These are phyloP conservation scores for Beta macrorhiza DNA, from an alignment of 179 eudicot species.

Conservation along the genomic window DNA sequence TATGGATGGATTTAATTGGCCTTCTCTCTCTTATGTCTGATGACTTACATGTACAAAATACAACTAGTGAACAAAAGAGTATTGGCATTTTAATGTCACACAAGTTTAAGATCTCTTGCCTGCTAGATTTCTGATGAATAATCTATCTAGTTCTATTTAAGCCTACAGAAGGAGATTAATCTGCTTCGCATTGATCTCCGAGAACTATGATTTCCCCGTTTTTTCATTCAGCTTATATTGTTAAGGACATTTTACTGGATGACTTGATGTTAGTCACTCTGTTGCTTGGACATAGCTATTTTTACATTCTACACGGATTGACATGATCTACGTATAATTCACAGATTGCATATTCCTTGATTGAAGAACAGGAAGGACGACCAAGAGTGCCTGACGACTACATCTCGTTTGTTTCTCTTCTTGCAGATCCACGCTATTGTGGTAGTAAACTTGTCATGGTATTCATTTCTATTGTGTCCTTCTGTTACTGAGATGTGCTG, in stretches of 20 bases:
- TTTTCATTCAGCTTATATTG: neutral
- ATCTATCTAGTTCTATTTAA: neutral
- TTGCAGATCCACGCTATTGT: slow-evolving; percentile 92
- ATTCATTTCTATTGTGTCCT: slow-evolving; percentile 37
- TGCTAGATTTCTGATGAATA: neutral
- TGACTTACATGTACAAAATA: neutral
- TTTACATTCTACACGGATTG: slow-evolving; percentile 1
- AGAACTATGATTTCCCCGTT: neutral
- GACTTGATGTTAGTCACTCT: slow-evolving; percentile 2
- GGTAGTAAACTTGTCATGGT: slow-evolving; percentile 55
- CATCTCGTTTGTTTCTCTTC: slow-evolving; percentile 89
- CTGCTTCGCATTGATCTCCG: neutral
- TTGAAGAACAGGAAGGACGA: slow-evolving; percentile 83
- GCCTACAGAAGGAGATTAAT: neutral
- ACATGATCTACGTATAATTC: slow-evolving; percentile 1
- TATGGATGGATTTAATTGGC: neutral
- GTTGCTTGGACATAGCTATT: neutral
- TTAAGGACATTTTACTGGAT: neutral
- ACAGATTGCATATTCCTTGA: slow-evolving; percentile 84
- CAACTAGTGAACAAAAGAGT: neutral
- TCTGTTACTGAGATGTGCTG: slow-evolving; percentile 26
- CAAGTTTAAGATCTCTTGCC: neutral
- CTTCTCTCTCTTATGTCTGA: neutral
- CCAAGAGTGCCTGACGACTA: slow-evolving; percentile 60
- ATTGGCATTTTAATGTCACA: neutral